Evolutionary conservation across 495 filamentous ascomycete genomes (phyloP), one percentile per base, ranked within the genome.

Genomic region (Penicillium odoratum): DNA sequence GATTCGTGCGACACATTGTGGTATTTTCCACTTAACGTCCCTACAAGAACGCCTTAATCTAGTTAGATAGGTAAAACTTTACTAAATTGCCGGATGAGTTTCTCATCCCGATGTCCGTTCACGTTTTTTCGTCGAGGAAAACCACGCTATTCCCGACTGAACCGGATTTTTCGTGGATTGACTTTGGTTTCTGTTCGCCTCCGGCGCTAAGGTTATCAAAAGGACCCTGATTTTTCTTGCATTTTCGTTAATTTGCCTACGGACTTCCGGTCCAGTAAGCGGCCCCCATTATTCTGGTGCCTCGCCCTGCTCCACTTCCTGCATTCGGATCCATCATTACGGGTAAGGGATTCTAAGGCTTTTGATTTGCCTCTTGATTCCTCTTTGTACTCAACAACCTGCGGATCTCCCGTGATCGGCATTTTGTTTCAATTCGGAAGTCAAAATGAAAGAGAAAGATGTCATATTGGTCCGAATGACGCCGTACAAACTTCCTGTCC

Each of bases 221-320:
- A 16, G 18, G 42, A 36, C 13, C 33, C 42, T 21, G 42, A n/a
- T n/a, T 21, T 45, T 25, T 25, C n/a, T 4, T 16, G 13, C 15
- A 40, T 33, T 33, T 48, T 26, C 45, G 28, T 33, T 49, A 49
- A 49, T 49, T 51, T 38, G 15, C 29, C 33, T 26, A 55, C 63
- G 65, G 65, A 68, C 48, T 49, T 66, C 65, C 65, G 65, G 60
- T 53, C 65, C 65, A 66, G 36, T 66, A 0, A 60, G 33, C 47
- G 34, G 2, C 25, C 16, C 7, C 18, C 42, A 40, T 57, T 53
- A 43, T 29, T 25, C 44, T 58, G 52, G 48, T 63, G 56, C 56
- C 56, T 62, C 33, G 42, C 26, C 34, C 26, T 29, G 8, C 49
- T 52, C 50, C 56, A 55, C 47, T 57, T 47, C 34, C 13, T 45